Evolutionary conservation across 78 protist species (phyloP), one percentile per base, ranked within the genome.

Genomic region (Salpingoeca rosetta): DNA sequence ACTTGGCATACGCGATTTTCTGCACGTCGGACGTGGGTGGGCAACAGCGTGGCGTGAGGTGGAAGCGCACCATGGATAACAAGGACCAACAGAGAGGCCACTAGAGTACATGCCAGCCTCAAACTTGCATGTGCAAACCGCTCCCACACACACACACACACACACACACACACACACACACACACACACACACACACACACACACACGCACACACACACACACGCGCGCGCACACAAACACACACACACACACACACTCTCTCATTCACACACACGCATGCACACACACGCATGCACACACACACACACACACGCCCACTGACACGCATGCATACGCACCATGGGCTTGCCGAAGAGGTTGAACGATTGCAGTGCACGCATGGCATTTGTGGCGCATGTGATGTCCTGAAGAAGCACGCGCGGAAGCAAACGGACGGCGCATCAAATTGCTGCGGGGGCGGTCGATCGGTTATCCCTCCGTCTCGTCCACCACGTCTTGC

Each of bases 281-380:
- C 79, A 76, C 79, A 76, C 79, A 76, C 79, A 76, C 79, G 27
- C 79, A 76, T 28, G 27, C 79, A 76, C 79, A 76, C 79, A 76
- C 37, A 65, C 25, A 65, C 75, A n/a, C n/a, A n/a, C n/a, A n/a
- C n/a, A n/a, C n/a, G n/a, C 74, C 35, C 11, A 79, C 26, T 11
- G 35, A 39, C 35, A 40, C 40, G 44, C 31, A 22, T 17, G 3
- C 42, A 1, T 10, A 83, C 92, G 7, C 7, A 87, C 92, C 93
- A 97, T 93, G 35, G 91, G 92, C 90, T 93, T 91, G 44, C 82
- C 98, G 80, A 88, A 94, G 65, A 97, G 95, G 36, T 56, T 40
- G 42, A 92, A 91, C n/a, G 95, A 92, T 57, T 97, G 92, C 94
- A 97, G 25, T 41, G 80, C 81, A 38, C 84, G 72, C 31, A 96